These are phyloP conservation scores for Hirsutella minnesotensis DNA, from an alignment of 2,329 filamentous ascomycete genomes.

Conservation along the genomic window DNA sequence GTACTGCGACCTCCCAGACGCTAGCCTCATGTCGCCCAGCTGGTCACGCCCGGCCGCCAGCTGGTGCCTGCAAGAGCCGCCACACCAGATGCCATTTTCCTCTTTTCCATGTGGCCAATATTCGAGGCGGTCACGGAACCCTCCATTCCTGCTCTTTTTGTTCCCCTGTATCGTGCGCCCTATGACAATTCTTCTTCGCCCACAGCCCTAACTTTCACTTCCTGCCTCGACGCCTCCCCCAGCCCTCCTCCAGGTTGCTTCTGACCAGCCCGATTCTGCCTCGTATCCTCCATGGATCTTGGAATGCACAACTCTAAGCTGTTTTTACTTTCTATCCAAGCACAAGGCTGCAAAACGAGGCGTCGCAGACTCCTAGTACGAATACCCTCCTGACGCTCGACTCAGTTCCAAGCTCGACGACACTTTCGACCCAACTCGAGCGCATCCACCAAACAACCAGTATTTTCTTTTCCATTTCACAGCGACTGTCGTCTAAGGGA, in stretches of 20 bases:
- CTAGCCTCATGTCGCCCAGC: background rate
- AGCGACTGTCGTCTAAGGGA: too few species aligned
- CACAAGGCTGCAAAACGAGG: background rate
- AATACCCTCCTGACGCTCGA: constrained; percentile 1
- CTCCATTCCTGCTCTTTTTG: background rate
- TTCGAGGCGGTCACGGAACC: too few species aligned
- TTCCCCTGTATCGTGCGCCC: background rate
- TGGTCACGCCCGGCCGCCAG: background rate
- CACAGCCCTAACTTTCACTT: background rate
- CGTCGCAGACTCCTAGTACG: constrained; percentile 1
- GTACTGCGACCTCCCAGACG: too few species aligned
- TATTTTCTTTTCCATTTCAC: too few species aligned
- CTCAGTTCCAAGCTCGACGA: background rate
- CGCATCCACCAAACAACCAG: too few species aligned
- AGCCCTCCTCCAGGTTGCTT: background rate
- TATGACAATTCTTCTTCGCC: background rate
- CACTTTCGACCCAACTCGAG: background rate
- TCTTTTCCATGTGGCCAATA: background rate
- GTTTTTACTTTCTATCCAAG: background rate
- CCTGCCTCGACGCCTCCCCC: too few species aligned
- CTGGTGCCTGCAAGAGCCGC: background rate
- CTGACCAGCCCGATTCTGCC: background rate
- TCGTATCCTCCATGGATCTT: constrained; percentile 2
- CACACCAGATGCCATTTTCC: background rate
- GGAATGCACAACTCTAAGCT: background rate